Base-by-base conservation (phyloP, 495 filamentous ascomycete genomes). In the Penicillium argentinense region DNA sequence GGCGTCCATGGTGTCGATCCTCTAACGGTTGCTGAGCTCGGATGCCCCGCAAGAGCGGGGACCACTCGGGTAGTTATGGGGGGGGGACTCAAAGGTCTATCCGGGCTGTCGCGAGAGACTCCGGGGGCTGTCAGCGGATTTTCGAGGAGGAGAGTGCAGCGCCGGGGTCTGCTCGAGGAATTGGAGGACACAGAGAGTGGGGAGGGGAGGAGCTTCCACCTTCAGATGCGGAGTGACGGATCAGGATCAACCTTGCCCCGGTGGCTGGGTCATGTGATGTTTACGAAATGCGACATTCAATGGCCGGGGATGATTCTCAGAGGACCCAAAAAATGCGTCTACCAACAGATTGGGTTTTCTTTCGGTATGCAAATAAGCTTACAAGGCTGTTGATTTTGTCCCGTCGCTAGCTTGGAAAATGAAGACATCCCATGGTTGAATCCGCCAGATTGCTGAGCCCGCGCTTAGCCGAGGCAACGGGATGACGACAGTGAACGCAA, bases 1-100 rank as follows among this genome's bases (percentile, higher is more conserved):
- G 28, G 63, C 61, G 56, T 76, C 72, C 71, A 75, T 76, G 39
- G 3, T 60, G 42, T 27, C 19, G 43, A 39, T 54, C 39, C 11
- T 36, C 41, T 45, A 25, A 34, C 49, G 28, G 17, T 18, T 28
- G 47, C 47, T 53, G 29, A 58, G 57, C 45, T 54, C 43, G 37
- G 44, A 54, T 62, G 56, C 61, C 61, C 61, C 61, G 61, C 61
- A 57, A 48, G 58, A 54, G 58, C 52, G 61, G 57, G 58, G 55
- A 34, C 27, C 42, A 39, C 26, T 48, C 48, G 38, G 49, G 41
- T 46, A 30, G 45, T 48, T 38, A 30, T 55, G 43, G 33, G 26
- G 49, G 42, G 29, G 26, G n/a, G 47, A 13, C 19, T 40, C n/a
- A 28, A 12, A 30, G 23, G 27, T 5, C 37, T 48, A 17, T 40